phyloP scores from a whole-genome alignment of 306 rosid genomes.

The Cajanus cajan region DNA sequence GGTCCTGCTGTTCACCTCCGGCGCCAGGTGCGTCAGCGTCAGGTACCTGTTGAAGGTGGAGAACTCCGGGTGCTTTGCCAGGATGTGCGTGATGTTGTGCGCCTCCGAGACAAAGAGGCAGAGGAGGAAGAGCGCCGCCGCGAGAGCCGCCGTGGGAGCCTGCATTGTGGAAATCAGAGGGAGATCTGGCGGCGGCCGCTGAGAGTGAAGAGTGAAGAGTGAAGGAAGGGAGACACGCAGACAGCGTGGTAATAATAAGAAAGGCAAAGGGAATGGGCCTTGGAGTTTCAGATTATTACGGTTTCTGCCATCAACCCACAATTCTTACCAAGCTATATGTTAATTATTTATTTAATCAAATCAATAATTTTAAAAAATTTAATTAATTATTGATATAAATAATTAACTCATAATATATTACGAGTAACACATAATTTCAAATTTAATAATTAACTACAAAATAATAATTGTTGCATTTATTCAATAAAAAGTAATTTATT shows the following conservation, averaged over 20 bases:
- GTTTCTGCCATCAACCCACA: slow-evolving; percentile 40
- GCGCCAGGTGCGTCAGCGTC: slow-evolving; percentile 67
- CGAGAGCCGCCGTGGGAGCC: slow-evolving; percentile 8
- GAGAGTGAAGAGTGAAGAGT: neutral
- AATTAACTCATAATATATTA: too few relatives aligned
- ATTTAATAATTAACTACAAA: too few relatives aligned
- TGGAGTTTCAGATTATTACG: slow-evolving; percentile 42
- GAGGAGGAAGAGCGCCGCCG: slow-evolving; percentile 30
- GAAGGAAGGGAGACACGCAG: neutral
- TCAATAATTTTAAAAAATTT: too few relatives aligned
- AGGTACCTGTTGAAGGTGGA: slow-evolving; percentile 88
- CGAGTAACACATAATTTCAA: too few relatives aligned
- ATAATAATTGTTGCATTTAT: too few relatives aligned
- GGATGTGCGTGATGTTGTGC: slow-evolving; percentile 66
- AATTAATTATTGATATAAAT: too few relatives aligned
- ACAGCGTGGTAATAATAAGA: neutral
- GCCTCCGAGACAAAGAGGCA: slow-evolving; percentile 20
- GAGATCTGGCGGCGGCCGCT: slow-evolving; percentile 7
- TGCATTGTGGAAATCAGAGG: neutral
- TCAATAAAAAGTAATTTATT: too few relatives aligned
- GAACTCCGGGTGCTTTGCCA: slow-evolving; percentile 64
- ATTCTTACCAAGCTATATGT: too few relatives aligned
- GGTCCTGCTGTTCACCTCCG: slow-evolving; percentile 62
- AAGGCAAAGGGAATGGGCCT: neutral
- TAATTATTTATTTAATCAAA: too few relatives aligned